phyloP scores from a whole-genome alignment of 441 rosid genomes.

The Capsella rubella region DNA sequence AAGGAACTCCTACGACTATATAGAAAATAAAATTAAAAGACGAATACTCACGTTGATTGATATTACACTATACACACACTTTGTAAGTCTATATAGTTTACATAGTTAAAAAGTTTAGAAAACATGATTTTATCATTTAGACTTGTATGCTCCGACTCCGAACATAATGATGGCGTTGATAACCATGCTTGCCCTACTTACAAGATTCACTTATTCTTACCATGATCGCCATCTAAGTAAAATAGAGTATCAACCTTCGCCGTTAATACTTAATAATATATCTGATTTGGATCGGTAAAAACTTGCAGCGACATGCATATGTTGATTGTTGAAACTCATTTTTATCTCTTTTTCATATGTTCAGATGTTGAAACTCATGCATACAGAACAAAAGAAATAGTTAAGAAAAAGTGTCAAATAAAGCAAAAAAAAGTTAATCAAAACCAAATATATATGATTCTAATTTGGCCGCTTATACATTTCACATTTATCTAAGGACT shows the following conservation, averaged over 20 bases:
- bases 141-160: not conserved
- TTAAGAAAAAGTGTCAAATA: too few species aligned
- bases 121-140: slow-evolving; percentile 1
- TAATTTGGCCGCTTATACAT: too few species aligned
- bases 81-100: not conserved
- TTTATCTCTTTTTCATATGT: too few species aligned
- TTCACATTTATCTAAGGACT: too few species aligned
- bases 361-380: too few species aligned
- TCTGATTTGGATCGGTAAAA: too few species aligned
- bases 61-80: not conserved
- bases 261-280: not conserved
- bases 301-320: too few species aligned
- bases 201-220: slow-evolving; percentile 40
- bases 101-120: not conserved
- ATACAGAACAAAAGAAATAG: too few species aligned
- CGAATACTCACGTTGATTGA: not conserved
- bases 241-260: not conserved
- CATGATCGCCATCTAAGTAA: slow-evolving; percentile 15
- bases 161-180: slow-evolving; percentile 40
- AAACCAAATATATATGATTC: too few species aligned
- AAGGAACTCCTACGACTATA: not conserved
- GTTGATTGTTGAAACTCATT: too few species aligned
- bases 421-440: too few species aligned
- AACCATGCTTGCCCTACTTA: slow-evolving; percentile 47
- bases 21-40: not conserved